Percentiles rank a stretch among this genome's conserved stretches.
These are phyloP conservation scores for Colletotrichum plurivorum DNA, from an alignment of 2,329 filamentous ascomycete species.

Conservation along the genomic window DNA sequence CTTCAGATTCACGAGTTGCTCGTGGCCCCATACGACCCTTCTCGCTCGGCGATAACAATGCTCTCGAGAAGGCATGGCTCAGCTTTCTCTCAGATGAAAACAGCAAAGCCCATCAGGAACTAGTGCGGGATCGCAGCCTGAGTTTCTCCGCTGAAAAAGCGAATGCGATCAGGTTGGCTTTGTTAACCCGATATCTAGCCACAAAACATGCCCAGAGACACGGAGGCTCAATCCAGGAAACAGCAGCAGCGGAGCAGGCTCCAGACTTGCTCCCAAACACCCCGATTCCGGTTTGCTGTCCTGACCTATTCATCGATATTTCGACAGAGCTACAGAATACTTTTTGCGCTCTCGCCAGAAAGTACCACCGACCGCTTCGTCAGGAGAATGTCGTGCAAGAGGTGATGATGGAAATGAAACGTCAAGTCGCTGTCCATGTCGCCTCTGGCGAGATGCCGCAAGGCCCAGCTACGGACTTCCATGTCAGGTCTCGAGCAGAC, in stretches of 20 bases:
- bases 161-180: slow-evolving; percentile 53
- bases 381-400: slow-evolving; percentile 61
- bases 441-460: slow-evolving; percentile 5
- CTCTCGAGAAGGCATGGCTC: slow-evolving; percentile 84
- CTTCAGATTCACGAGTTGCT: slow-evolving; percentile 65
- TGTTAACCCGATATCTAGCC: slow-evolving; percentile 60
- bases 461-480: not conserved
- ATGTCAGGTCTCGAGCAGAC: slow-evolving; percentile 29
- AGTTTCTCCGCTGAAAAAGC: slow-evolving; percentile 51
- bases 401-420: slow-evolving; percentile 54
- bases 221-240: slow-evolving; percentile 51
- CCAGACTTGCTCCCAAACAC: slow-evolving; percentile 49
- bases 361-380: slow-evolving; percentile 54
- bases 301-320: slow-evolving; percentile 62
- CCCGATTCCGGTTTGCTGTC: slow-evolving; percentile 61
- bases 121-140: slow-evolving; percentile 49
- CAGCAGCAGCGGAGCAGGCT: slow-evolving; percentile 48
- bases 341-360: slow-evolving; percentile 66
- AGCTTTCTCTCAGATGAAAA: slow-evolving; percentile 66
- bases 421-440: slow-evolving; percentile 7
- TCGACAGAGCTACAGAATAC: slow-evolving; percentile 61
- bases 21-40: slow-evolving; percentile 82
- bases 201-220: slow-evolving; percentile 64
- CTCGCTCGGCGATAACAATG: slow-evolving; percentile 82
- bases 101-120: slow-evolving; percentile 61